Evolutionary conservation across 805 yeast genomes (phyloP), one percentile per base, ranked within the genome.

Genomic region (Suhomyces pyralidae): DNA sequence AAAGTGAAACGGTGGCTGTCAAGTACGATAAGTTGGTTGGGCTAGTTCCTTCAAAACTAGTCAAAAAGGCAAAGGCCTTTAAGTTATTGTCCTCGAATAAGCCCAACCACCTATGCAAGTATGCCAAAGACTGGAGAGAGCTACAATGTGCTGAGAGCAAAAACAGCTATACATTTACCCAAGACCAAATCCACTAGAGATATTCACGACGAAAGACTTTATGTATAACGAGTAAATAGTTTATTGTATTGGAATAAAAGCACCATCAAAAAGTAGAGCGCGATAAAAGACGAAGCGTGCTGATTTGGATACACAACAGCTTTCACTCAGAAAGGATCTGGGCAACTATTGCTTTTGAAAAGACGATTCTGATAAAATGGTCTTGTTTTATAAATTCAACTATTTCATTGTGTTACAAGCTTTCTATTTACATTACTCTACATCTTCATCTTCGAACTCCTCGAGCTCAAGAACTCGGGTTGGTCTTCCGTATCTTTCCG

Each of bases 401-500:
- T n/a, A n/a, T n/a, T n/a, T n/a, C n/a, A n/a, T n/a, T n/a, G n/a
- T n/a, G n/a, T n/a, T 22, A 22, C 25, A 22, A 4, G 2, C 7
- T 22, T 22, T 44, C 24, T 45, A 36, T 36, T 36, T 36, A 34
- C 38, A 34, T 45, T 58, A 63, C 53, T 71, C 76, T 26, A 56
- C 66, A 52, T 75, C 78, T 58, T 75, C 78, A 3, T 66, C 70
- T 57, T 75, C 80, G 54, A 66, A 67, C 60, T 74, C 76, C 58
- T 74, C 78, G 12, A 75, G 59, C 42, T 72, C 74, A 9, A 68
- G 71, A 5, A 73, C 52, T 30, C 66, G 58, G 45, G 61, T 60
- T 0, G 74, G 68, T 5, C 63, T 64, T 0, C 78, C 78, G 49
- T 71, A 67, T 43, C 80, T 59, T 54, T 75, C 80, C 5, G 59